Base-by-base conservation (phyloP, 139 green algal genomes). In the Limnomonas spitsbergensis region DNA sequence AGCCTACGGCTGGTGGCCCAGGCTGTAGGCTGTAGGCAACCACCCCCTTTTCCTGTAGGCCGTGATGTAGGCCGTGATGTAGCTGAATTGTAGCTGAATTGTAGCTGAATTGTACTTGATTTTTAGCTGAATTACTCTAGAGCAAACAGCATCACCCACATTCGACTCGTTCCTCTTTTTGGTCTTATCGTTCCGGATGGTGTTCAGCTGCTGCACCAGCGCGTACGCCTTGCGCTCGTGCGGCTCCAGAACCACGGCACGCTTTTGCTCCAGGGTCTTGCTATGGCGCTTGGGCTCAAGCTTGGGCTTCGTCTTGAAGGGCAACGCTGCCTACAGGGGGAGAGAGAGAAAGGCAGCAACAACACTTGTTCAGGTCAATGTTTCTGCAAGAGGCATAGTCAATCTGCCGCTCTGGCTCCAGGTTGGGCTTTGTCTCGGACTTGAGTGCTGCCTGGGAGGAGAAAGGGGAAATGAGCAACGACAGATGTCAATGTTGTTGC, bases 261-360 rank as follows among this genome's bases (percentile, higher is more conserved):
- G 90, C 73, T 85, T 86, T 85, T 94, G 89, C 76, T 98, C 94
- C 56, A 98, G 85, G 3, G 86, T 94, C 85, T 93, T 90, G 29
- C 82, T 79, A 84, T 94, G 93, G 53, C 90, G 81, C 2, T 66
- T 42, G 0, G 72, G 34, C 83, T 95, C 88, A 40, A 89, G 68
- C 80, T 97, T 98, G 38, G 95, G 94, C 90, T 99, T 99, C 79
- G 86, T 94, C 83, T 97, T 96, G 90, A 95, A 98, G 0, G 95
- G 95, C 80, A 98, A 87, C 24, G 88, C 89, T 2, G 91, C 89
- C 87, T 96, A 90, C 37, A 98, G 89, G 2, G n/a, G n/a, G n/a
- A n/a, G n/a, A n/a, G n/a, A n/a, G n/a, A n/a, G 96, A 80, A 53
- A 91, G 88, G 29, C 97, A 87, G 0, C 92, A 86, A 39, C 24